These are phyloP conservation scores for Clitopilus hobsonii DNA, from an alignment of 768 basidiomycete species.

Conservation along the genomic window DNA sequence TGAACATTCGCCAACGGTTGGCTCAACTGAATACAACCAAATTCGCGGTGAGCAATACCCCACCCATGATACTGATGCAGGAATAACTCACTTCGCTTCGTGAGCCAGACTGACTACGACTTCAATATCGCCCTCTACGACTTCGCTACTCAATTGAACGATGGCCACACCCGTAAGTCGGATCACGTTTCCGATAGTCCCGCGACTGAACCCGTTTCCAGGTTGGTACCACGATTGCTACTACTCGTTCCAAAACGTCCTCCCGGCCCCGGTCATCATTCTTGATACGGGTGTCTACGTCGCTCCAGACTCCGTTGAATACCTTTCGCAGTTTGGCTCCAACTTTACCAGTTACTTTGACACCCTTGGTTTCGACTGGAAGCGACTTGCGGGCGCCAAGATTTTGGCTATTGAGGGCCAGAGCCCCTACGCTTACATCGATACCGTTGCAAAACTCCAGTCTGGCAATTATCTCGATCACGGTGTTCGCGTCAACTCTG, in stretches of 20 bases:
- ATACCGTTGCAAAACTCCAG: conserved; percentile 51
- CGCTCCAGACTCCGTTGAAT: conserved; percentile 49
- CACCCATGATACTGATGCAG: background rate
- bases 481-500: conserved; percentile 58
- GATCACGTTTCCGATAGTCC: background rate
- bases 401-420: conserved; percentile 51
- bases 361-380: conserved; percentile 49
- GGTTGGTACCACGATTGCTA: conserved; percentile 59
- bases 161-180: conserved; percentile 57
- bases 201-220: conserved; percentile 13
- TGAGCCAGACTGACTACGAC: conserved; percentile 55
- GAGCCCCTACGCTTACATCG: conserved; percentile 50
- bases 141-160: conserved; percentile 52
- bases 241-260: conserved; percentile 45
- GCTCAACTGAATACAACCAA: conserved; percentile 41
- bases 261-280: conserved; percentile 52
- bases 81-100: conserved; percentile 2
- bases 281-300: conserved; percentile 48
- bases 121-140: conserved; percentile 56
- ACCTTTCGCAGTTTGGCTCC: conserved; percentile 41
- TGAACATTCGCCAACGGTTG: conserved; percentile 47
- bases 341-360: conserved; percentile 43
- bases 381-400: conserved; percentile 55
- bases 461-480: conserved; percentile 63
- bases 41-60: conserved; percentile 38